These are phyloP conservation scores for Ophiostoma populinum DNA, from an alignment of 2,329 filamentous ascomycete genomes.

Conservation along the genomic window DNA sequence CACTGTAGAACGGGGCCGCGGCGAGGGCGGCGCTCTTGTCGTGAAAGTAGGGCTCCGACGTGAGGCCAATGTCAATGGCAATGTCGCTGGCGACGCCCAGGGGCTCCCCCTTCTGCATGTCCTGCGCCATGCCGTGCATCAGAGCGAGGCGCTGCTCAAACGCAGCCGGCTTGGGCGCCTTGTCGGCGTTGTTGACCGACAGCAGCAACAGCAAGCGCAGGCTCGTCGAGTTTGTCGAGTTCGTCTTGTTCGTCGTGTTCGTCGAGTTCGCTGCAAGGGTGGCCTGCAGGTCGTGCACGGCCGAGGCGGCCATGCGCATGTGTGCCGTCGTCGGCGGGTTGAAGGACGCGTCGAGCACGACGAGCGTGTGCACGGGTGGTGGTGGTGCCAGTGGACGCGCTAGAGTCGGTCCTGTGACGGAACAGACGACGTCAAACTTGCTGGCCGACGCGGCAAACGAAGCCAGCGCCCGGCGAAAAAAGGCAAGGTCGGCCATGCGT, in stretches of 20 bases:
- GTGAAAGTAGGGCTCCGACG: constrained; percentile 55
- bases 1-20: constrained; percentile 24
- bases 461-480: constrained; percentile 27
- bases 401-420: not conserved
- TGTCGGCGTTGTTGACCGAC: constrained; percentile 48
- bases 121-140: constrained; percentile 51
- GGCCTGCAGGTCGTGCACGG: constrained; percentile 16
- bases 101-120: constrained; percentile 21
- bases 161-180: constrained; percentile 46
- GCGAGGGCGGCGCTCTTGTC: constrained; percentile 49
- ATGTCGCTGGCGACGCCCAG: constrained; percentile 6
- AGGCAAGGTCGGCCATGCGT: constrained; percentile 19
- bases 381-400: constrained; percentile 2
- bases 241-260: too few species aligned
- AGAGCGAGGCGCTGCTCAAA: constrained; percentile 52
- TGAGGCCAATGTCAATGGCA: constrained; percentile 49
- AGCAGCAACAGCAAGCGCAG: constrained; percentile 39
- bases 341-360: constrained; percentile 51
- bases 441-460: constrained; percentile 26
- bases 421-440: constrained; percentile 27
- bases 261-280: not conserved
- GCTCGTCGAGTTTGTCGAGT: constrained; percentile 2
- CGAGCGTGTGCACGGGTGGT: constrained; percentile 17
- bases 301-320: constrained; percentile 35
- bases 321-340: constrained; percentile 50